phyloP scores from a whole-genome alignment of 2,329 filamentous ascomycete genomes.

The Cytospora paraplurivora region DNA sequence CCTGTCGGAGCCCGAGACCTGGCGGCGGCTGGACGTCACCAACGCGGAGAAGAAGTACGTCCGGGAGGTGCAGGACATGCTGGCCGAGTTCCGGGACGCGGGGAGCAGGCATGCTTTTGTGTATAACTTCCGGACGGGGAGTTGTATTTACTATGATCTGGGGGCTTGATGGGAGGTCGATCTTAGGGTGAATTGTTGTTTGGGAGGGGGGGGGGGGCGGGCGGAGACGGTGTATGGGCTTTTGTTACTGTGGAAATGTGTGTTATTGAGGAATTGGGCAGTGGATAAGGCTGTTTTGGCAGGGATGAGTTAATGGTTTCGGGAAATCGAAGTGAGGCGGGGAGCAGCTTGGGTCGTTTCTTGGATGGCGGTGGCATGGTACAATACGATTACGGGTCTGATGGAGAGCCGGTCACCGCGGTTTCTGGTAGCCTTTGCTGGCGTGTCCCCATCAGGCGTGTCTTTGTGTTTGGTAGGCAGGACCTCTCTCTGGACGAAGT shows the following conservation, averaged over 20 bases:
- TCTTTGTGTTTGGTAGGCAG: not conserved
- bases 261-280: not conserved
- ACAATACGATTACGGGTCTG: not conserved
- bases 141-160: slow-evolving; percentile 84
- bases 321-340: not conserved
- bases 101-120: slow-evolving; percentile 76
- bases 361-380: not conserved
- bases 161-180: slow-evolving; percentile 45
- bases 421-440: not conserved
- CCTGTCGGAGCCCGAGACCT: slow-evolving; percentile 79
- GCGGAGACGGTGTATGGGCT: not conserved
- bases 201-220: not conserved
- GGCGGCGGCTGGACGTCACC: slow-evolving; percentile 77
- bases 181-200: not conserved
- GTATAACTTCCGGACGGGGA: slow-evolving; percentile 87
- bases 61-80: slow-evolving; percentile 76
- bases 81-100: slow-evolving; percentile 62
- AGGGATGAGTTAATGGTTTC: not conserved
- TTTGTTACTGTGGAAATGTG: not conserved
- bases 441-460: not conserved
- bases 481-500: not conserved
- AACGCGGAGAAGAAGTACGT: slow-evolving; percentile 81
- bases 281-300: not conserved
- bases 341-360: not conserved
- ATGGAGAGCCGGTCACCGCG: not conserved